Conservation (phyloP, 176 grass and related monocot genomes). For the Juncus effusus region DNA sequence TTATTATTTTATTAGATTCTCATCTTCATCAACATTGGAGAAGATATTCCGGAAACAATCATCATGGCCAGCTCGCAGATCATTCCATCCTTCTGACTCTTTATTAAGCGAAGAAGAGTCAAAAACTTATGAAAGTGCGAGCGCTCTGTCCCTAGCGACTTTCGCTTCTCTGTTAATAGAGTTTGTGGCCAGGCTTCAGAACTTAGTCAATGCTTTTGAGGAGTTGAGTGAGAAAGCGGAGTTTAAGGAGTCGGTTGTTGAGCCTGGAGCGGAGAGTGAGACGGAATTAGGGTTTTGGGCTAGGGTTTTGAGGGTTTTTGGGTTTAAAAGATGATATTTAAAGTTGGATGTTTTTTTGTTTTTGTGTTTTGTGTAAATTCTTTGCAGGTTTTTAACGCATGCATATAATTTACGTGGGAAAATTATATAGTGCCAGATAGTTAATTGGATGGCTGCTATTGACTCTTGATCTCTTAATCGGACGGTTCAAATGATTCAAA, state of each 20-base stretch:
- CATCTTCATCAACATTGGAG: constrained; percentile 41
- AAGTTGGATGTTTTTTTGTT: constrained; percentile 27
- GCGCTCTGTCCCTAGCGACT: constrained; percentile 87
- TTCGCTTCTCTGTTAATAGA: constrained; percentile 89
- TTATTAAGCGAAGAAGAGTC: constrained; percentile 48
- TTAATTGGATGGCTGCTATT: too few relatives aligned
- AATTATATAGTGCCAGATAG: too few relatives aligned
- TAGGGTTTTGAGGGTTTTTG: constrained; percentile 42
- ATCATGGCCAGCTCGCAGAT: constrained; percentile 67
- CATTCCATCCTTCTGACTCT: constrained; percentile 46
- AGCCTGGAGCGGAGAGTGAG: constrained; percentile 37
- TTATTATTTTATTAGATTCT: constrained; percentile 33
- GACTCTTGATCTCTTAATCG: too few relatives aligned
- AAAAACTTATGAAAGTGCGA: constrained; percentile 85
- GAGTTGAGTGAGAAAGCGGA: constrained; percentile 74
- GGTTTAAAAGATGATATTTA: constrained; percentile 42
- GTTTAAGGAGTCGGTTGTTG: constrained; percentile 67
- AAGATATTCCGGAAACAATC: constrained; percentile 32
- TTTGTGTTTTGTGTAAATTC: constrained; percentile 7
- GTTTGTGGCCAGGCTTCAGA: constrained; percentile 88
- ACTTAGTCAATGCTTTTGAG: constrained; percentile 83
- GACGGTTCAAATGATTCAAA: too few relatives aligned
- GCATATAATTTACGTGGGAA: background rate
- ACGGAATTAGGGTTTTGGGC: constrained; percentile 15
- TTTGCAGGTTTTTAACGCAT: too few relatives aligned